Evolutionary conservation across 768 basidiomycete species (phyloP).

Genomic region (Auricularia auricula-judae): DNA sequence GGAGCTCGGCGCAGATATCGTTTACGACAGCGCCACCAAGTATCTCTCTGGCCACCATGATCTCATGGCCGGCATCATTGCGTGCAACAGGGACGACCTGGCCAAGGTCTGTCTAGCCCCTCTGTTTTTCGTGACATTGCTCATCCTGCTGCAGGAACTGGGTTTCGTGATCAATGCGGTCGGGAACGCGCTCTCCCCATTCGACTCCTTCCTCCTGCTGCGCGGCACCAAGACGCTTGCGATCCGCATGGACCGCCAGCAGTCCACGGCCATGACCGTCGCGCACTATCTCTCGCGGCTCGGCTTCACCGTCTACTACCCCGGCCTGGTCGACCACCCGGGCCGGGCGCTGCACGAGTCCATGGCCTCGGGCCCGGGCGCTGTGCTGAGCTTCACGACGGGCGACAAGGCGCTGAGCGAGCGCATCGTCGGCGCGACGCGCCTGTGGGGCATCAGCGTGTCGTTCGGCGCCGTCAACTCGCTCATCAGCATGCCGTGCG

Average conservation of each 20-base stretch:
- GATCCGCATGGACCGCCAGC: constrained; percentile 91
- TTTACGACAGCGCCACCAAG: constrained; percentile 97
- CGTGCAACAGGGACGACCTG: constrained; percentile 83
- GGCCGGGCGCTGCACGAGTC: constrained; percentile 81
- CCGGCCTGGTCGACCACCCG: constrained; percentile 75
- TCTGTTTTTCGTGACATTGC: background rate
- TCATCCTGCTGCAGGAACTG: constrained; percentile 46
- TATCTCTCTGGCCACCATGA: constrained; percentile 98
- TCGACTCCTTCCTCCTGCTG: constrained; percentile 92
- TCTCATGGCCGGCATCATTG: constrained; percentile 94
- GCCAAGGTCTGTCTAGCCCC: constrained; percentile 47
- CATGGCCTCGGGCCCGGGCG: constrained; percentile 84
- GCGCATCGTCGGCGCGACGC: constrained; percentile 81
- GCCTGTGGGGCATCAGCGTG: constrained; percentile 95
- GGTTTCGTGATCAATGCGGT: constrained; percentile 88
- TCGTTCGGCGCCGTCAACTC: constrained; percentile 98
- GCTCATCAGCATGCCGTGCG: constrained; percentile 96
- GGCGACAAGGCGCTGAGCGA: constrained; percentile 86
- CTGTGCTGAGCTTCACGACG: constrained; percentile 91
- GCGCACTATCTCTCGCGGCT: constrained; percentile 76
- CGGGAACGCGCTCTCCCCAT: constrained; percentile 89
- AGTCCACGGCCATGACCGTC: constrained; percentile 68
- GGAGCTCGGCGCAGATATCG: constrained; percentile 92
- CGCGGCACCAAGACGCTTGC: constrained; percentile 95
- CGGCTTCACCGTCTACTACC: constrained; percentile 88